phyloP scores from a whole-genome alignment of 495 filamentous ascomycete species.

The Tuber brumale region DNA sequence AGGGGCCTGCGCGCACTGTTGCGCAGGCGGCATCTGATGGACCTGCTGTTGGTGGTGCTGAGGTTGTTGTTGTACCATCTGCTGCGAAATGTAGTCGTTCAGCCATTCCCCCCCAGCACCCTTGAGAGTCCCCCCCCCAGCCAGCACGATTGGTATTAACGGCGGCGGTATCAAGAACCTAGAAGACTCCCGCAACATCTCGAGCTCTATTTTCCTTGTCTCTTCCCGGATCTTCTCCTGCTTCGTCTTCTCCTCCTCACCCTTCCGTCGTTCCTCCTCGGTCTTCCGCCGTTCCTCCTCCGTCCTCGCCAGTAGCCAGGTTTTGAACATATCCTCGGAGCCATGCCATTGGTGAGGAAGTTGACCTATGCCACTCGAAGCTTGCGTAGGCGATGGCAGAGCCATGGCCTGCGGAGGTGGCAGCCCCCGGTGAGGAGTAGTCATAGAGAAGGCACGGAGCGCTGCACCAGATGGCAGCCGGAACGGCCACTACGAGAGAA shows the following conservation, averaged over 20 bases:
- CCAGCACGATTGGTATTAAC: slow-evolving; percentile 84
- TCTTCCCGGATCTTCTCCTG: slow-evolving; percentile 73
- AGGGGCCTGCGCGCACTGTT: slow-evolving; percentile 39
- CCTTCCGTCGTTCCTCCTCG: slow-evolving; percentile 75
- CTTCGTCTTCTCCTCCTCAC: slow-evolving; percentile 81
- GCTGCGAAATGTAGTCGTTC: slow-evolving; percentile 60
- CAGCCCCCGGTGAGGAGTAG: slow-evolving; percentile 66
- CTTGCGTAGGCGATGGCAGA: slow-evolving; percentile 47
- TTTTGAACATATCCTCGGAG: slow-evolving; percentile 71
- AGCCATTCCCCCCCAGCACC: slow-evolving; percentile 61
- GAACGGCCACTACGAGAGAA: slow-evolving; percentile 31
- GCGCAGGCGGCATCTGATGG: slow-evolving; percentile 42
- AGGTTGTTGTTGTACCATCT: slow-evolving; percentile 46
- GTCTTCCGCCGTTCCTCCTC: slow-evolving; percentile 80
- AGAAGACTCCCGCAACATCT: slow-evolving; percentile 75
- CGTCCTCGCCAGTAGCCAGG: slow-evolving; percentile 72
- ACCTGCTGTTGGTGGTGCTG: slow-evolving; percentile 50
- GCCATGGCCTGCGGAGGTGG: slow-evolving; percentile 69
- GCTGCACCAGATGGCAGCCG: slow-evolving; percentile 25
- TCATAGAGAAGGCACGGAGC: slow-evolving; percentile 49
- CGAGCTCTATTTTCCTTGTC: slow-evolving; percentile 73
- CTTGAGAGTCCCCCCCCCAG: slow-evolving; percentile 65
- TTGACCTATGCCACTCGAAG: slow-evolving; percentile 52
- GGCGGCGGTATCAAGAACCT: slow-evolving; percentile 74
- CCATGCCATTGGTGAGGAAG: slow-evolving; percentile 66